Base-by-base conservation (phyloP, 2,329 filamentous ascomycete species). In the Ophiocordyceps robertsii region DNA sequence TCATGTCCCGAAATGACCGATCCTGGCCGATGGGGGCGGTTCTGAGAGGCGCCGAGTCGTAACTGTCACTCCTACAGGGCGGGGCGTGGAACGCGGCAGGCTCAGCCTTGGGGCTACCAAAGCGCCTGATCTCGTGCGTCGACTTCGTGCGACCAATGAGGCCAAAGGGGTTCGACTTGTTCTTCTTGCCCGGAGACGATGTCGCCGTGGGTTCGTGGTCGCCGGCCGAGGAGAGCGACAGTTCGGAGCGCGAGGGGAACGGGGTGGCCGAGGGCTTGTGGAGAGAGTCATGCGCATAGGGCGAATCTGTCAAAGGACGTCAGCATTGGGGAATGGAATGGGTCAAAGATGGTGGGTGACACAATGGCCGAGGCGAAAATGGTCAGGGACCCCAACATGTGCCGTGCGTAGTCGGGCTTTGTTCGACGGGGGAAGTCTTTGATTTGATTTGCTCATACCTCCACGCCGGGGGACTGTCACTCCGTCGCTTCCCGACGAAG, bases 1-100 rank as follows among this genome's bases (percentile, higher is more conserved):
- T 80, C 65, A 82, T 80, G 37, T 82, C 75, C 50, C 76, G 74
- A 52, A 81, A 78, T 3, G 78, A 72, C 51, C 80, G 75, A 44
- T 88, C 84, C 51, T 77, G 73, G 32, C 62, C 73, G 30, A 79
- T 60, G 1, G 82, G 77, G 10, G 83, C 75, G 1, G 80, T 80
- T 56, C 72, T 80, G 41, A 78, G 64, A 31, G 60, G 53, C 9
- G 56, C 47, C 30, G 52, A 51, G 43, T 61, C 57, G 42, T 56
- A 44, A 6, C 52, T 30, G 35, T 59, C 49, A 39, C 52, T 51
- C 38, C 56, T 56, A 46, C 51, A 54, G 8, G 52, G 44, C 37
- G 53, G 30, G 29, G 47, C 46, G 13, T 48, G 49, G 30, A 52
- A 43, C 16, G 49, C 49, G 21, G 46, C 47, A n/a, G 56, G 53